phyloP scores from a whole-genome alignment of 148 eudicot genomes.

The Chenopodium album region DNA sequence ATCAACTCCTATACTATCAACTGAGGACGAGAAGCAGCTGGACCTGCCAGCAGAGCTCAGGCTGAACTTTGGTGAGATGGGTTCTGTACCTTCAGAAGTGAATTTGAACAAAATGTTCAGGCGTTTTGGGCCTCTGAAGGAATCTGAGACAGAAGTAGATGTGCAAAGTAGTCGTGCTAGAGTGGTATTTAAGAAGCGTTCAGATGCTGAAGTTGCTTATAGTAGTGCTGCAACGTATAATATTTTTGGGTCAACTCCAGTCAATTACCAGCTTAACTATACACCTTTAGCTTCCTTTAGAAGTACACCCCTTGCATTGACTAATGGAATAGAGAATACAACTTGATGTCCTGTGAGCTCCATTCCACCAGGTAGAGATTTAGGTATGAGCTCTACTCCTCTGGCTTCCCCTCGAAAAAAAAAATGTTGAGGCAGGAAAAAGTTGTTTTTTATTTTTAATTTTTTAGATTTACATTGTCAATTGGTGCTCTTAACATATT shows the following conservation, averaged over 20 bases:
- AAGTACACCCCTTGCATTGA: slow-evolving; percentile 35
- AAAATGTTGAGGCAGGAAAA: neutral
- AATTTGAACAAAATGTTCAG: slow-evolving; percentile 74
- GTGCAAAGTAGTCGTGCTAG: slow-evolving; percentile 59
- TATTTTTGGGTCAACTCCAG: slow-evolving; percentile 66
- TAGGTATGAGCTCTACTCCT: neutral
- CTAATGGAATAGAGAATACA: slow-evolving; percentile 42
- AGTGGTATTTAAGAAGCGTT: slow-evolving; percentile 74
- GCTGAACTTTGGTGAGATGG: slow-evolving; percentile 60
- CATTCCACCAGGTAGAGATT: neutral
- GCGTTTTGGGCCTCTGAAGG: slow-evolving; percentile 85
- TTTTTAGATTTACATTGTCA: neutral
- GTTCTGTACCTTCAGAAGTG: slow-evolving; percentile 61
- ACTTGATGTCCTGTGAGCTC: slow-evolving; percentile 23
- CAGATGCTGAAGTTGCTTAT: slow-evolving; percentile 92
- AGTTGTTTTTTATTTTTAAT: neutral
- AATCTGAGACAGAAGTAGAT: slow-evolving; percentile 77
- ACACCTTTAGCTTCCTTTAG: slow-evolving; percentile 44
- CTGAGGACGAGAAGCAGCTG: slow-evolving; percentile 37
- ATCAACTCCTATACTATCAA: slow-evolving; percentile 30
- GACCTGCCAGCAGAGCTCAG: slow-evolving; percentile 71
- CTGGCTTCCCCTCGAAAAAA: neutral
- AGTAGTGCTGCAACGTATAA: slow-evolving; percentile 71
- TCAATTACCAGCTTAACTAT: slow-evolving; percentile 73
- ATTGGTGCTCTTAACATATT: neutral